Evolutionary conservation across 2,329 filamentous ascomycete genomes (phyloP), one percentile per base, ranked within the genome.

Genomic region (Gnomoniopsis smithogilvyi): DNA sequence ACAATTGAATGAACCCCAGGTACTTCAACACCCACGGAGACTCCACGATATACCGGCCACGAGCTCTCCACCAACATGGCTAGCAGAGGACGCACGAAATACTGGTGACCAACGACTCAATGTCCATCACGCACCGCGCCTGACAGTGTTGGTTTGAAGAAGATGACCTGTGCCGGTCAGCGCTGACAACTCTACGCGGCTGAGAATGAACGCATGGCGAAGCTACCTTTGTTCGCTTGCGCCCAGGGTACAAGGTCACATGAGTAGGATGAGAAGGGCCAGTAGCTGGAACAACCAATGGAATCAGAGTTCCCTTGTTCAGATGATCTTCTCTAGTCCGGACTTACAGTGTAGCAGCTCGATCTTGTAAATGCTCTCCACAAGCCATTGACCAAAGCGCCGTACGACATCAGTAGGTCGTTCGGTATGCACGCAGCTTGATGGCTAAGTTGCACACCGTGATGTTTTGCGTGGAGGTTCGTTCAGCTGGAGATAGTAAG

Each of bases 271-370:
- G 43, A 33, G 30, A 38, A 33, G n/a, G 36, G 26, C n/a, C 19
- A n/a, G 15, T 54, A 41, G n/a, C 26, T 54, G 41, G 41, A 34
- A 54, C 30, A 24, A 54, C 26, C 45, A 47, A 54, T 54, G 51
- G 33, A 24, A 54, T 22, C 38, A 47, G 33, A 30, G 34, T 54
- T 19, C 1, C 15, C 21, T 11, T 6, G 7, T 24, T 10, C 26
- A 15, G 14, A 26, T 19, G 36, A 7, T 4, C 51, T 14, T 11
- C 19, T 6, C 17, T 30, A 19, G 7, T 51, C 49, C 21, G 22
- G 6, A n/a, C 10, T 26, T 26, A 24, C 51, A 41, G 34, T 12
- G 8, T 33, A 17, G 14, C 22, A n/a, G 19, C 11, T 30, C 26
- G 36, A 52, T n/a, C 10, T 52, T 15, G n/a, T 11, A 15, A 30